Conservation (phyloP, 345 rosid species). For the Streptanthus diversifolius region DNA sequence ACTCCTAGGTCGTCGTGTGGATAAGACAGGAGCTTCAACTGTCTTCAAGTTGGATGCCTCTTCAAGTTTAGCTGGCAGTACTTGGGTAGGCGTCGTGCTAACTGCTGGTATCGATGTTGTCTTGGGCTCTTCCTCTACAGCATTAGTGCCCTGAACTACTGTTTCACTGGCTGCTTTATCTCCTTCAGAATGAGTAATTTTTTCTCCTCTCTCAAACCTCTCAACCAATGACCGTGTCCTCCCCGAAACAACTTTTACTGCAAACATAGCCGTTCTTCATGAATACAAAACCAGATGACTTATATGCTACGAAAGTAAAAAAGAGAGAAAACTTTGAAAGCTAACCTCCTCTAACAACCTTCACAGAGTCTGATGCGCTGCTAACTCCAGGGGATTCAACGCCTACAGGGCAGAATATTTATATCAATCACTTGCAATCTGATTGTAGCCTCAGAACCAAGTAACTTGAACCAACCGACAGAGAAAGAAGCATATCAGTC, state of each 20-base stretch:
- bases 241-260: constrained; percentile 89
- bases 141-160: constrained; percentile 18
- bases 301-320: constrained; percentile 6
- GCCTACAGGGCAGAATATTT: constrained; percentile 45
- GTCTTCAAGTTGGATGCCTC: constrained; percentile 18
- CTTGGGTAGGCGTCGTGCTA: constrained; percentile 14
- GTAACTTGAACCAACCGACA: background rate
- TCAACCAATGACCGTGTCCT: constrained; percentile 89
- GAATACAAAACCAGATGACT: constrained; percentile 27
- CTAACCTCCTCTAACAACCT: constrained; percentile 92
- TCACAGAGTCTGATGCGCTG: constrained; percentile 49
- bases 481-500: background rate
- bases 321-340: constrained; percentile 12
- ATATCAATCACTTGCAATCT: background rate
- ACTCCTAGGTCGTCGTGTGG: constrained; percentile 27
- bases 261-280: constrained; percentile 34
- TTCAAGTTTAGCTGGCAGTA: constrained; percentile 22
- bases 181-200: constrained; percentile 39
- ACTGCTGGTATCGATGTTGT: constrained; percentile 8
- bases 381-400: constrained; percentile 36
- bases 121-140: constrained; percentile 25
- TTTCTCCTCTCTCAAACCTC: constrained; percentile 80
- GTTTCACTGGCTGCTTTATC: constrained; percentile 37
- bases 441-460: constrained; percentile 1
- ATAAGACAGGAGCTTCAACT: constrained; percentile 28